Evolutionary conservation across 257 asterid species (phyloP), one percentile per base, ranked within the genome.

Genomic region (Leonotis leonurus): DNA sequence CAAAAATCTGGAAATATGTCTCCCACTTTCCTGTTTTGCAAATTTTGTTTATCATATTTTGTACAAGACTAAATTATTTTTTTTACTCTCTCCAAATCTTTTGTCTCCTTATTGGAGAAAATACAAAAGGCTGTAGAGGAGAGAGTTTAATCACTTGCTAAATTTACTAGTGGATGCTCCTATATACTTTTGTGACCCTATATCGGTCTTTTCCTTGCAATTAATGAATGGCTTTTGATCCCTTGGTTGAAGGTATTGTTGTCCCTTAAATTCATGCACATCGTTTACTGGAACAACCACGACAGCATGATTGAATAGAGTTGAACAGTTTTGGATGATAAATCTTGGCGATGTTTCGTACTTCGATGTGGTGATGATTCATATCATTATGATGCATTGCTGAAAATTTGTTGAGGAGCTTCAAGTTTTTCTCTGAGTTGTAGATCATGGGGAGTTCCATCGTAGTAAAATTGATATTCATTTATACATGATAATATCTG

Each of bases 61-160:
- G 76, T 83, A 50, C 39, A 3, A 37, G 43, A 68, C 62, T 12
- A 30, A 13, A 30, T 51, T 53, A 56, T 11, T 10, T 40, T 56
- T 14, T 44, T 45, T 14, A 13, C 36, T 24, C 64, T 27, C 57
- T 67, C 65, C 59, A 45, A 0, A 53, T 26, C 33, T 52, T 37
- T 26, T 21, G 55, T 26, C 54, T 11, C 43, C 69, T 50, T 49
- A 14, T 24, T 49, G 59, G 49, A 49, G 95, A 45, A 52, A 49
- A 27, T 45, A 36, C 40, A 46, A 9, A 72, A 26, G 62, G 52
- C 17, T 65, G 77, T 71, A 50, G 56, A 49, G 41, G 70, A 33
- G 46, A 55, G 50, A 55, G 45, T 37, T 44, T 32, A 33, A 25
- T 45, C 16, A 37, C 50, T 35, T 48, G 46, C 35, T 20, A 18